These are phyloP conservation scores for Kwoniella sp. DNA, from an alignment of 768 basidiomycete genomes.

Conservation along the genomic window DNA sequence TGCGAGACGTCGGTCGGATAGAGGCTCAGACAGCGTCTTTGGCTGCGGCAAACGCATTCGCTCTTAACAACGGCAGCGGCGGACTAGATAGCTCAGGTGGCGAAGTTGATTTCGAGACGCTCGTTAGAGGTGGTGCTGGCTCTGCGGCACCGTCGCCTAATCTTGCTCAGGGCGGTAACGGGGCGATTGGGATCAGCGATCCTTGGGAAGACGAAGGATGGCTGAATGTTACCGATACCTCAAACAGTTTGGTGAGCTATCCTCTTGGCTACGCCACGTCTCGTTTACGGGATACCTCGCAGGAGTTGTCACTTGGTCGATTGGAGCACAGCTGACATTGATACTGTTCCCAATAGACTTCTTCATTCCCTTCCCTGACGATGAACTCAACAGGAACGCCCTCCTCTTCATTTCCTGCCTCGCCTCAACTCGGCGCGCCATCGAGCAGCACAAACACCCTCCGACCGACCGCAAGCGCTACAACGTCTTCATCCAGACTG, in stretches of 20 bases:
- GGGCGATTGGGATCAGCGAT: constrained; percentile 25
- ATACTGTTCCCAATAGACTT: constrained; percentile 8
- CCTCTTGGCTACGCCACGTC: background rate
- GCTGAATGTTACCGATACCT: constrained; percentile 27
- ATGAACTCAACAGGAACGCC: constrained; percentile 12
- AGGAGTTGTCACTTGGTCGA: too few species aligned
- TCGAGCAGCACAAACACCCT: background rate
- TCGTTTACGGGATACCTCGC: too few species aligned
- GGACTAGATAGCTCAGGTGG: constrained; percentile 42
- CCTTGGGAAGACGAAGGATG: constrained; percentile 48
- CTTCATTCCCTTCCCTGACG: constrained; percentile 27
- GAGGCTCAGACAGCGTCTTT: constrained; percentile 64
- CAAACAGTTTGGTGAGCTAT: constrained; percentile 32
- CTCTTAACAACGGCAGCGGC: constrained; percentile 57
- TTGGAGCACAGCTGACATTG: background rate
- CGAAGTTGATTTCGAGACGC: constrained; percentile 71
- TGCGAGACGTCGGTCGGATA: constrained; percentile 86
- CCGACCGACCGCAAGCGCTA: background rate
- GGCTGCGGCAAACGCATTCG: constrained; percentile 61
- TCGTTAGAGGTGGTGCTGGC: constrained; percentile 40
- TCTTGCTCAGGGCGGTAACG: background rate
- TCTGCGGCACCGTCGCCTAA: constrained; percentile 16
- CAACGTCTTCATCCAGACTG: constrained; percentile 25
- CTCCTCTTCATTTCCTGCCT: constrained; percentile 13
- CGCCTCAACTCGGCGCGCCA: background rate